phyloP scores from a whole-genome alignment of 164 flowering plant species.

The Macadamia integrifolia region DNA sequence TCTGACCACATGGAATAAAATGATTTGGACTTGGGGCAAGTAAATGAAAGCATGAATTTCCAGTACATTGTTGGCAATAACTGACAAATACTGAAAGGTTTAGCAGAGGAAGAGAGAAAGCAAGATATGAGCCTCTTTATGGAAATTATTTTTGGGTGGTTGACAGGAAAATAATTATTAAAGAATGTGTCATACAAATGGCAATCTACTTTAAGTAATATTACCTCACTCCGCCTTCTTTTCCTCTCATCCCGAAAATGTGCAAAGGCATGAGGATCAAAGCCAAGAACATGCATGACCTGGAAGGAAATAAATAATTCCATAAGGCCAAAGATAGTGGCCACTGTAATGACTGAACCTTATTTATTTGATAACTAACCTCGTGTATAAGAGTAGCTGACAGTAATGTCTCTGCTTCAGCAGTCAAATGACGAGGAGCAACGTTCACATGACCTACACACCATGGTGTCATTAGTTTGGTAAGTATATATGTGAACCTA shows the following conservation, averaged over 20 bases:
- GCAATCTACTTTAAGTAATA: not conserved
- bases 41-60: not conserved
- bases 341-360: not conserved
- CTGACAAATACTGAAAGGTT: not conserved
- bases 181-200: too few species aligned
- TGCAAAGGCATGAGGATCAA: slow-evolving; percentile 99
- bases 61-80: not conserved
- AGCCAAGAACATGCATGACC: slow-evolving; percentile 99
- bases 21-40: not conserved
- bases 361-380: slow-evolving; percentile 34
- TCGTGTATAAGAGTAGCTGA: slow-evolving; percentile 97
- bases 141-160: too few species aligned
- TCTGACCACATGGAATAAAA: not conserved
- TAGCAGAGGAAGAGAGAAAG: too few species aligned
- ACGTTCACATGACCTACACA: slow-evolving; percentile 94
- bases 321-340: slow-evolving; percentile 11
- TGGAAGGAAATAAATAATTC: slow-evolving; percentile 16
- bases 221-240: slow-evolving; percentile 88
- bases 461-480: not conserved
- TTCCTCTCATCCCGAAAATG: slow-evolving; percentile 98
- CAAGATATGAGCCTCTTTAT: too few species aligned
- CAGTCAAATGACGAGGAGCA: slow-evolving; percentile 99
- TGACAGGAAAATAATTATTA: too few species aligned
- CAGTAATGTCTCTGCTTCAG: slow-evolving; percentile 95
- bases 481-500: not conserved